These are phyloP conservation scores for Tetrapisispora nanseiensis DNA, from an alignment of 805 yeast genomes.

Conservation along the genomic window DNA sequence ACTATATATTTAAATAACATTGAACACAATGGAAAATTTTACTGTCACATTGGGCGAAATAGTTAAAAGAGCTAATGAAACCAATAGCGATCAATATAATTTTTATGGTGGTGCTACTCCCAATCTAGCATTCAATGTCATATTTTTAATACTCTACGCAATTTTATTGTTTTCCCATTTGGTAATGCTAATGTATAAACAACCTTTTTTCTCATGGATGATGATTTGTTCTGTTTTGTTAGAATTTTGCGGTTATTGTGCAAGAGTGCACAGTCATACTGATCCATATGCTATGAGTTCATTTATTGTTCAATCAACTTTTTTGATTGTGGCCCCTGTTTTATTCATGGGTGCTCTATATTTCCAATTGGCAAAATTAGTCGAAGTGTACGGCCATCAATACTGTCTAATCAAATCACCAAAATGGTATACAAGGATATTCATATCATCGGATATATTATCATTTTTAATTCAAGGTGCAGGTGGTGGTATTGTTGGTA, in stretches of 20 bases:
- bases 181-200: constrained; percentile 38
- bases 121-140: constrained; percentile 45
- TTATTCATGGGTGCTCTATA: constrained; percentile 80
- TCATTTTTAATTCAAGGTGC: constrained; percentile 59
- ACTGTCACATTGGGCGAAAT: not conserved
- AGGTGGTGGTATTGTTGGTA: constrained; percentile 69
- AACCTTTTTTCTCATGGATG: constrained; percentile 58
- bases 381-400: constrained; percentile 48
- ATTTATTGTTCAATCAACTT: constrained; percentile 55
- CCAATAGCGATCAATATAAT: constrained; percentile 1
- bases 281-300: constrained; percentile 30
- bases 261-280: constrained; percentile 40
- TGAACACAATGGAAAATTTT: not conserved
- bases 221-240: constrained; percentile 46
- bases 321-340: constrained; percentile 72
- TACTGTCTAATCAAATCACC: constrained; percentile 36
- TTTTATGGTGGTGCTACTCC: constrained; percentile 40
- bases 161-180: constrained; percentile 37
- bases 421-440: constrained; percentile 40
- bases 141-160: constrained; percentile 47
- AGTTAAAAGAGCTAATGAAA: not conserved
- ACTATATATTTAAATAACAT: not conserved
- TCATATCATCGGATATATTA: constrained; percentile 54
- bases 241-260: constrained; percentile 62
- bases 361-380: constrained; percentile 55